A percentile compares a stretch with the other conserved stretches of the same genome.
These are phyloP conservation scores for Fusarium cicatricum DNA, from an alignment of 2,329 filamentous ascomycete genomes.

Conservation along the genomic window DNA sequence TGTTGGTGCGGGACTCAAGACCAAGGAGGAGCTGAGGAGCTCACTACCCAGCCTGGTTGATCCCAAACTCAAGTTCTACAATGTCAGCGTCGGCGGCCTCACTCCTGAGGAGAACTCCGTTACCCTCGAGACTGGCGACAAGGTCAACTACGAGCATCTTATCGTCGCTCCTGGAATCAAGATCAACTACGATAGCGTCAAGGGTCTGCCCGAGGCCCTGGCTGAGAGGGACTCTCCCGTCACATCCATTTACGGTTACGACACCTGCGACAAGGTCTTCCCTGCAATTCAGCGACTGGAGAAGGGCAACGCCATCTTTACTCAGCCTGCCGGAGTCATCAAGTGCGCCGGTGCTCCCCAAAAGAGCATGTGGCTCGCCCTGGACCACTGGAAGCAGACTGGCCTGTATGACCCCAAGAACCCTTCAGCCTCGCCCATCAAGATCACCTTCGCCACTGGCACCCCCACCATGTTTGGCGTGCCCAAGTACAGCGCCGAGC, in stretches of 20 bases:
- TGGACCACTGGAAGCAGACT: slow-evolving; percentile 64
- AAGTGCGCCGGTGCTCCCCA: slow-evolving; percentile 70
- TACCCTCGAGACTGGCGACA: slow-evolving; percentile 63
- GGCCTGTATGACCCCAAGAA: slow-evolving; percentile 58
- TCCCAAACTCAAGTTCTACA: slow-evolving; percentile 69
- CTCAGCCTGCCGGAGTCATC: slow-evolving; percentile 64
- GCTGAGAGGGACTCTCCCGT: slow-evolving; percentile 57
- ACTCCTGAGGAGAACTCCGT: slow-evolving; percentile 64
- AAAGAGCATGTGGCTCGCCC: slow-evolving; percentile 69
- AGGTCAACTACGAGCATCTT: slow-evolving; percentile 69
- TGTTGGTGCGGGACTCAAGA: slow-evolving; percentile 71
- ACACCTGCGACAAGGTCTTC: slow-evolving; percentile 63
- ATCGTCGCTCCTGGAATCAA: slow-evolving; percentile 67
- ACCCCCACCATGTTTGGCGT: slow-evolving; percentile 67
- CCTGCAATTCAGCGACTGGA: slow-evolving; percentile 55
- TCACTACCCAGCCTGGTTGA: slow-evolving; percentile 62
- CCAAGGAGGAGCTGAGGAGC: slow-evolving; percentile 63
- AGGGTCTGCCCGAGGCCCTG: slow-evolving; percentile 65
- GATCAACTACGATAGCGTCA: slow-evolving; percentile 59
- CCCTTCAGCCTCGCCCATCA: slow-evolving; percentile 53
- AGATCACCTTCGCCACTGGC: slow-evolving; percentile 64
- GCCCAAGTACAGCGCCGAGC: slow-evolving; percentile 63
- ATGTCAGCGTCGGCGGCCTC: slow-evolving; percentile 58
- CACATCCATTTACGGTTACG: slow-evolving; percentile 66
- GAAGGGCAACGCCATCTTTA: slow-evolving; percentile 65